phyloP scores from a whole-genome alignment of 2,329 filamentous ascomycete genomes.

The Exophiala sp. region DNA sequence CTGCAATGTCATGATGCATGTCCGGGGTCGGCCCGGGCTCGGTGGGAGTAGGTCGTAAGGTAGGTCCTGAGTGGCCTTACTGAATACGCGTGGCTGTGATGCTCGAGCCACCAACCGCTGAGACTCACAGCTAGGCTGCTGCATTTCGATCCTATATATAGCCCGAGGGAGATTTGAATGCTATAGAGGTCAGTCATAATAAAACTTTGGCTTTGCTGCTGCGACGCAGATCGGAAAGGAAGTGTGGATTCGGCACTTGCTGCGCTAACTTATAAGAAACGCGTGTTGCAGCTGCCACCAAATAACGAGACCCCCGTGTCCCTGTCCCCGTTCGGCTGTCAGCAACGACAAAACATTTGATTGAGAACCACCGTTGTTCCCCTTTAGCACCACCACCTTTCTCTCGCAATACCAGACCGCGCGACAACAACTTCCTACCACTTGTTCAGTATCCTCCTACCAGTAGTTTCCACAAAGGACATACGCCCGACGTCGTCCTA shows the following conservation, averaged over 20 bases:
- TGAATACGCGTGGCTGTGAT: slow-evolving; percentile 5
- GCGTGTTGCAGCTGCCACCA: slow-evolving; percentile 13
- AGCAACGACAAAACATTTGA: slow-evolving; percentile 15
- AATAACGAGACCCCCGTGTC: neutral
- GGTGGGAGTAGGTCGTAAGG: neutral
- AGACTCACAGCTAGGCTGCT: slow-evolving; percentile 1
- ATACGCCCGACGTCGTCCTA: neutral
- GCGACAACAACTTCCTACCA: neutral
- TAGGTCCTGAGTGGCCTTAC: neutral
- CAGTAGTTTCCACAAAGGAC: neutral
- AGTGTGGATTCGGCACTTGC: too few relatives aligned
- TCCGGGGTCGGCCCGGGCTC: too few relatives aligned
- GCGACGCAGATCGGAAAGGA: too few relatives aligned
- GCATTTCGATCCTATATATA: neutral
- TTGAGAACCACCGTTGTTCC: neutral
- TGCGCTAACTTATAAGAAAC: neutral
- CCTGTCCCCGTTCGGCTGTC: slow-evolving; percentile 6
- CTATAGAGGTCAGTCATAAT: neutral
- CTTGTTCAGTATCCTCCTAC: neutral
- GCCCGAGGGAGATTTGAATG: neutral
- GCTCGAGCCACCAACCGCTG: slow-evolving; percentile 3
- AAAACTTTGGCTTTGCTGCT: neutral
- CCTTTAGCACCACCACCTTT: neutral
- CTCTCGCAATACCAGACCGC: neutral
- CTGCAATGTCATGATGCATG: neutral